These are phyloP conservation scores for Thelephora aurantiotincta DNA, from an alignment of 768 basidiomycete species.

Conservation along the genomic window DNA sequence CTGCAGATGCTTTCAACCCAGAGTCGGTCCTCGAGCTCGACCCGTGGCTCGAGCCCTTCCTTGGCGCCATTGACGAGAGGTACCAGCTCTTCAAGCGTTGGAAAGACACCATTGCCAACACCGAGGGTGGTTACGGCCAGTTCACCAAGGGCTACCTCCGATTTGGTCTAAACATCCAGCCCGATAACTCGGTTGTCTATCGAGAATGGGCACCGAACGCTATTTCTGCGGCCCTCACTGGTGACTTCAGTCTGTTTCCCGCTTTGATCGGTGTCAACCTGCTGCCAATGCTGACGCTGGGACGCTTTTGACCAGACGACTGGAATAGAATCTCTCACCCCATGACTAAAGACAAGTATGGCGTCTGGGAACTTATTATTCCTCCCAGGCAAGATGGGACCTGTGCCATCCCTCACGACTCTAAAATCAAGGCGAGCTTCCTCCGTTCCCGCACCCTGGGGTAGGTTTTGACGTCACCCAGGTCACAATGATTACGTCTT, in stretches of 20 bases:
- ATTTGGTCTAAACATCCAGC: constrained; percentile 63
- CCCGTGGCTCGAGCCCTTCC: constrained; percentile 60
- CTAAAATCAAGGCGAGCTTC: constrained; percentile 66
- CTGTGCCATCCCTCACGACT: constrained; percentile 85
- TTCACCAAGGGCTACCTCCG: constrained; percentile 71
- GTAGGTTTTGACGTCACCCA: constrained; percentile 16
- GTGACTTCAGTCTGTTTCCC: constrained; percentile 75
- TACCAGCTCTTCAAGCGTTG: constrained; percentile 57
- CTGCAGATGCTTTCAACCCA: constrained; percentile 25
- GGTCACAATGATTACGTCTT: constrained; percentile 85
- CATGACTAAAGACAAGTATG: constrained; percentile 74
- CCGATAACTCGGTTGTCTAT: constrained; percentile 62
- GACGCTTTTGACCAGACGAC: constrained; percentile 35
- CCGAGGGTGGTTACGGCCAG: constrained; percentile 76
- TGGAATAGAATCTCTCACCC: constrained; percentile 82
- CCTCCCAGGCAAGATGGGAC: constrained; percentile 52
- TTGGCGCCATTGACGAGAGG: constrained; percentile 53
- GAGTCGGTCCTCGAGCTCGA: constrained; percentile 50
- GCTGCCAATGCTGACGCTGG: neutral
- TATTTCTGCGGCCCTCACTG: constrained; percentile 67
- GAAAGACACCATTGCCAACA: constrained; percentile 58
- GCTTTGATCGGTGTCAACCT: constrained; percentile 4
- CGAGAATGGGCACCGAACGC: constrained; percentile 97
- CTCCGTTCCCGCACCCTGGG: neutral
- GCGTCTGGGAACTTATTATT: constrained; percentile 78